Percentiles rank a stretch among this genome's conserved stretches.
phyloP scores from a whole-genome alignment of 345 rosid species.

The Rhizophora mangle region DNA sequence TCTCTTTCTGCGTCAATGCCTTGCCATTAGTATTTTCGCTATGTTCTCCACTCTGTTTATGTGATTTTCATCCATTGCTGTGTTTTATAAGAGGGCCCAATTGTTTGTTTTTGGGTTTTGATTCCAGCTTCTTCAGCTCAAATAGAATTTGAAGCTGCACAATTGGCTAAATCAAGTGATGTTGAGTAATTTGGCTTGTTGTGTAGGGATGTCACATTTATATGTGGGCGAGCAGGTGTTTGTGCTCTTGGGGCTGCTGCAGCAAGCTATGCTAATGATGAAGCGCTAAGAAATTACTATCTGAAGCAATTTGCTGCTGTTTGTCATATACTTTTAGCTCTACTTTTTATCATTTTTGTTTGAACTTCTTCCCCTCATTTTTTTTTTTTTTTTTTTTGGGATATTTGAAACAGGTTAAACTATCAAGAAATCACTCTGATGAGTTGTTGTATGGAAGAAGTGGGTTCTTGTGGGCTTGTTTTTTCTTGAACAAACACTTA shows the following conservation, averaged over 20 bases:
- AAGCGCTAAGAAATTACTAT: slow-evolving; percentile 21
- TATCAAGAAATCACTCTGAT: slow-evolving; percentile 20
- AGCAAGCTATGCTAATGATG: slow-evolving; percentile 25
- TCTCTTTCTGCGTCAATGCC: neutral
- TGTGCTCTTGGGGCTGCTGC: slow-evolving; percentile 35
- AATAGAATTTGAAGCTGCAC: neutral
- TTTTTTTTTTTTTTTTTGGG: neutral
- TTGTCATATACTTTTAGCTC: neutral
- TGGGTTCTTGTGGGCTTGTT: slow-evolving; percentile 31
- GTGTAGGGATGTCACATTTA: slow-evolving; percentile 28
- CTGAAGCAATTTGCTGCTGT: slow-evolving; percentile 26
- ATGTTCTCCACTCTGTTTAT: neutral
- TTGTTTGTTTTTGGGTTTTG: neutral
- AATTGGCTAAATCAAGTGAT: neutral
- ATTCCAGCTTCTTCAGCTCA: neutral
- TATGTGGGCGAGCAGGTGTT: slow-evolving; percentile 25
- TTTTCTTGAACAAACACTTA: slow-evolving; percentile 27
- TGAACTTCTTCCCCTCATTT: neutral
- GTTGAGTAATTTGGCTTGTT: neutral
- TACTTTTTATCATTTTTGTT: neutral
- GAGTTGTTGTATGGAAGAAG: slow-evolving; percentile 31
- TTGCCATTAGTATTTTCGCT: neutral
- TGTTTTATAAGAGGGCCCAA: too few species aligned
- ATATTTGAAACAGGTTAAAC: slow-evolving; percentile 16
- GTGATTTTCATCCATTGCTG: too few species aligned